phyloP scores from a whole-genome alignment of 495 filamentous ascomycete genomes.

The Hypoxylon intermedium region DNA sequence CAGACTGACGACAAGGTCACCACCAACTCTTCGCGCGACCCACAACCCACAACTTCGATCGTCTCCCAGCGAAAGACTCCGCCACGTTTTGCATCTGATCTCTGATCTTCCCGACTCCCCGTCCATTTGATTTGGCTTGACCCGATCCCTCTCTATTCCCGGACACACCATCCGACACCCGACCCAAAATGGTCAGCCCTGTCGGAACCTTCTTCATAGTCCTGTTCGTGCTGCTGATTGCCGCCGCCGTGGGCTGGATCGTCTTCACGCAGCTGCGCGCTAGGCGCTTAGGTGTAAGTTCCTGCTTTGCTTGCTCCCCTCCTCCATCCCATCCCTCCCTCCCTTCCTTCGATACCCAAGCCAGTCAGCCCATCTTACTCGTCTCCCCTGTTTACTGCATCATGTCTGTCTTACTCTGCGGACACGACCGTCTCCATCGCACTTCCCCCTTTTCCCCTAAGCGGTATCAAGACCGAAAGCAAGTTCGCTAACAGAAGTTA shows the following conservation, averaged over 20 bases:
- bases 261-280: slow-evolving; percentile 67
- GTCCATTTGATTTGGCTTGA: slow-evolving; percentile 6
- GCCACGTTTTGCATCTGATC: neutral
- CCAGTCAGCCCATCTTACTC: slow-evolving; percentile 41
- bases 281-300: slow-evolving; percentile 64
- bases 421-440: slow-evolving; percentile 22
- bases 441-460: slow-evolving; percentile 2
- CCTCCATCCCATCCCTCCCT: slow-evolving; percentile 1
- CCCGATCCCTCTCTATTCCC: slow-evolving; percentile 12
- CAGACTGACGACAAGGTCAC: slow-evolving; percentile 14
- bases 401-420: slow-evolving; percentile 29
- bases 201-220: slow-evolving; percentile 58
- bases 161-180: slow-evolving; percentile 10
- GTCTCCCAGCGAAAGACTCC: slow-evolving; percentile 7
- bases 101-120: too few relatives aligned
- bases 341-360: slow-evolving; percentile 41
- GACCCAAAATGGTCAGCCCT: slow-evolving; percentile 50
- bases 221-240: slow-evolving; percentile 57
- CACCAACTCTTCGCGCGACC: neutral
- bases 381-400: slow-evolving; percentile 27
- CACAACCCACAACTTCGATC: neutral
- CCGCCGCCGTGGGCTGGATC: slow-evolving; percentile 56
- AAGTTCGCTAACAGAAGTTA: slow-evolving; percentile 6
- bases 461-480: neutral
- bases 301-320: slow-evolving; percentile 8